These are phyloP conservation scores for Rosa multiflora DNA, from an alignment of 306 rosid genomes.

Conservation along the genomic window DNA sequence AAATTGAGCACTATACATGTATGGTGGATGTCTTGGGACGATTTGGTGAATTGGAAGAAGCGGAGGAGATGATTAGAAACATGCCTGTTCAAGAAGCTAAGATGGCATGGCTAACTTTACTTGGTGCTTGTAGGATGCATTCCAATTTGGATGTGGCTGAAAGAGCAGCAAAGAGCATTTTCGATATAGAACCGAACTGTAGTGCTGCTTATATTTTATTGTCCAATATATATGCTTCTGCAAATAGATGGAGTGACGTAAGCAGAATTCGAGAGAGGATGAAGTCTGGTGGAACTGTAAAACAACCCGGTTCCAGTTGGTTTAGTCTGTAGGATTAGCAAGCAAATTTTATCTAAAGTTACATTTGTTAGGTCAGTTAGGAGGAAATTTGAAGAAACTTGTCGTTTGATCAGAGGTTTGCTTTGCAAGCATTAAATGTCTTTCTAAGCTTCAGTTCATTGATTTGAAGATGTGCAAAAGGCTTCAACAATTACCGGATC, in stretches of 20 bases:
- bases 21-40: slow-evolving; percentile 85
- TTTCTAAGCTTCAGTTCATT: too few species aligned
- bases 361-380: too few species aligned
- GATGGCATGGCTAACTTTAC: slow-evolving; percentile 70
- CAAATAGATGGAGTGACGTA: slow-evolving; percentile 68
- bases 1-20: slow-evolving; percentile 67
- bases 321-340: slow-evolving; percentile 38
- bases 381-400: too few species aligned
- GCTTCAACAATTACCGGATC: too few species aligned
- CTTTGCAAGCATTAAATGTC: too few species aligned
- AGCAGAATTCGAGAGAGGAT: slow-evolving; percentile 54
- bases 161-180: slow-evolving; percentile 56
- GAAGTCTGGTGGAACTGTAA: slow-evolving; percentile 58
- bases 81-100: slow-evolving; percentile 57
- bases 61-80: slow-evolving; percentile 56
- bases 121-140: slow-evolving; percentile 66
- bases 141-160: slow-evolving; percentile 63
- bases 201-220: slow-evolving; percentile 68
- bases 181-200: slow-evolving; percentile 53
- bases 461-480: too few species aligned
- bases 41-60: slow-evolving; percentile 70
- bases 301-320: slow-evolving; percentile 89
- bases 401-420: too few species aligned
- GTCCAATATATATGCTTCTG: slow-evolving; percentile 77
- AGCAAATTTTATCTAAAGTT: background rate